Evolutionary conservation across 2,329 filamentous ascomycete genomes (phyloP).

Genomic region (Scleromitrula shiraiana): DNA sequence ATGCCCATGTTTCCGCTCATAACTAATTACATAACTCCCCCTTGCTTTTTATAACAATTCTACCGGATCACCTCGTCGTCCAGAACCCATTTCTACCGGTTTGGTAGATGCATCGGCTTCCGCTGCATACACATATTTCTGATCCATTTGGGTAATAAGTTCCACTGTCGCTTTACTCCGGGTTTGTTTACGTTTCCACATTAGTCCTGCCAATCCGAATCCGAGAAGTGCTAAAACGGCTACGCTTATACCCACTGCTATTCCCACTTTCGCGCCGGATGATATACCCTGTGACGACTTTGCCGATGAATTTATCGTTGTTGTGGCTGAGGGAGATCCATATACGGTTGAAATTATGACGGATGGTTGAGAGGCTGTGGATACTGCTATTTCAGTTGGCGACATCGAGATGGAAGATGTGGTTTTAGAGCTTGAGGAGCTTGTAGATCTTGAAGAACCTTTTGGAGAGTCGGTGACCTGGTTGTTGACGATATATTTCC

Average conservation of each 20-base stretch:
- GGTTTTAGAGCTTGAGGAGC: not conserved
- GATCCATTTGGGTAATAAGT: no score
- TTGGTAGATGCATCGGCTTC: no score
- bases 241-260: not conserved
- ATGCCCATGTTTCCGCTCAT: no score
- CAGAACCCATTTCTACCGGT: no score
- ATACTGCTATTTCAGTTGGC: not conserved
- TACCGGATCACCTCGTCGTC: no score
- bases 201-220: no score
- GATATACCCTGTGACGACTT: not conserved
- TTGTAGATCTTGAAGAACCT: not conserved
- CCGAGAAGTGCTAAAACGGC: not conserved
- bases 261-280: not conserved
- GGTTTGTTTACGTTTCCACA: no score
- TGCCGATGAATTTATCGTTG: not conserved
- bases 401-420: no score
- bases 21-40: no score
- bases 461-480: slow-evolving; percentile 1
- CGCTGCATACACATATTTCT: no score
- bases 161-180: no score
- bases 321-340: not conserved
- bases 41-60: no score
- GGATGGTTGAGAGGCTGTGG: not conserved
- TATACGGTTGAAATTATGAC: not conserved
- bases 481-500: slow-evolving; percentile 6